phyloP scores from a whole-genome alignment of 169 alveolate genomes.

The Plasmodium vivax region DNA sequence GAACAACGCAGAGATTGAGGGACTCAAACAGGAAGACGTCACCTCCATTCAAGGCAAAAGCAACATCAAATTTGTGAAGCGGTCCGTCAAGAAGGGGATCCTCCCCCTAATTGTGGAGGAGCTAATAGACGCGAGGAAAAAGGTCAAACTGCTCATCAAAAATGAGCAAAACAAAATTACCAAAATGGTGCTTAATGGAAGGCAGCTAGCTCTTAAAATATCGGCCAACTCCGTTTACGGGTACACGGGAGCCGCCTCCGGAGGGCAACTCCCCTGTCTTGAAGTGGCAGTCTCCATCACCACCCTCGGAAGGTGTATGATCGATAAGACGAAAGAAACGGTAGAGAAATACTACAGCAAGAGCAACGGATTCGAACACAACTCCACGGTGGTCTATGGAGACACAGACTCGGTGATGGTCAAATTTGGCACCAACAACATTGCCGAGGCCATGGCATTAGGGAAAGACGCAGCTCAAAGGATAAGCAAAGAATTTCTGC shows the following conservation, averaged over 20 bases:
- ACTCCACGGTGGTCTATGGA: slow-evolving; percentile 96
- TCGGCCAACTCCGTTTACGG: slow-evolving; percentile 99
- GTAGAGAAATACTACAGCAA: slow-evolving; percentile 88
- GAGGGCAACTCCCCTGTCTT: slow-evolving; percentile 98
- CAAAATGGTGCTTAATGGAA: slow-evolving; percentile 97
- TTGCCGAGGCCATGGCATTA: slow-evolving; percentile 93
- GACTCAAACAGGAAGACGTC: slow-evolving; percentile 73
- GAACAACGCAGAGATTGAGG: slow-evolving; percentile 78
- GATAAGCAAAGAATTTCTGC: slow-evolving; percentile 90
- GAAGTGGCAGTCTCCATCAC: slow-evolving; percentile 97
- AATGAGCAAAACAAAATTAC: slow-evolving; percentile 93
- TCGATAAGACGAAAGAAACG: slow-evolving; percentile 85
- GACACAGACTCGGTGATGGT: slow-evolving; percentile 99
- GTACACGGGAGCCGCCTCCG: slow-evolving; percentile 98
- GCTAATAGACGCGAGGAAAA: slow-evolving; percentile 96
- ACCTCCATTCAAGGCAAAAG: slow-evolving; percentile 62
- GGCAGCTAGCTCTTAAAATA: slow-evolving; percentile 98
- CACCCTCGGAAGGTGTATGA: slow-evolving; percentile 97
- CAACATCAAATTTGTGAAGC: slow-evolving; percentile 32
- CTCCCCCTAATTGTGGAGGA: slow-evolving; percentile 98
- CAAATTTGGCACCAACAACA: slow-evolving; percentile 93
- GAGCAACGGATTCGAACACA: slow-evolving; percentile 92
- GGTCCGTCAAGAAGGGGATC: slow-evolving; percentile 91
- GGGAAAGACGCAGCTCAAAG: slow-evolving; percentile 94
- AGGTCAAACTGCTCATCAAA: slow-evolving; percentile 93